phyloP scores from a whole-genome alignment of 305 asterid species.

The Fraxinus platypoda region DNA sequence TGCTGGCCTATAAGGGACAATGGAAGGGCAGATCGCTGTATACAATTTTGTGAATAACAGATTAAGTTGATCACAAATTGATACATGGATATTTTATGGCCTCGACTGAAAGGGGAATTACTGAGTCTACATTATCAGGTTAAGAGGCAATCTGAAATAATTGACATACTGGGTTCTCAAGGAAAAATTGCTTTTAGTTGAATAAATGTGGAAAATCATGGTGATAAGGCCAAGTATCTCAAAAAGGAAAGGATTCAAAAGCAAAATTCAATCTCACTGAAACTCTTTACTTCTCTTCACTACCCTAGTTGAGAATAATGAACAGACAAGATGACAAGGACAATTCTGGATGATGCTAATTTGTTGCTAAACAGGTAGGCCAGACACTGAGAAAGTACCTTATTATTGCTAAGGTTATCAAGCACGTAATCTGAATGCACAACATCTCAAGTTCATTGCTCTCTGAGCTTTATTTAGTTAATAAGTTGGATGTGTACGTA shows the following conservation, averaged over 20 bases:
- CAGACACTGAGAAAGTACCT: too few relatives aligned
- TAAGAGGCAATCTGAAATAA: neutral
- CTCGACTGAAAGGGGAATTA: neutral
- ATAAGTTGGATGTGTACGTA: too few relatives aligned
- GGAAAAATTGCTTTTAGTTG: neutral
- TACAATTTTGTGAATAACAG: neutral
- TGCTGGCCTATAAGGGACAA: neutral
- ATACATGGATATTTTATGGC: neutral
- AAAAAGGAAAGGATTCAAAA: neutral
- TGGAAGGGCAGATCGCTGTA: neutral
- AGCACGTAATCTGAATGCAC: too few relatives aligned
- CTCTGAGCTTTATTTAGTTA: too few relatives aligned
- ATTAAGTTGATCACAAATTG: neutral
- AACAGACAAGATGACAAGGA: too few relatives aligned
- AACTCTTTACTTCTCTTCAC: too few relatives aligned
- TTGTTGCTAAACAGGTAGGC: too few relatives aligned
- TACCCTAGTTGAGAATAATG: too few relatives aligned
- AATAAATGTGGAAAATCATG: neutral
- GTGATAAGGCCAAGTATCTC: neutral
- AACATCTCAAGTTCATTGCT: too few relatives aligned
- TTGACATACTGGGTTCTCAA: neutral
- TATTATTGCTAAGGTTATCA: too few relatives aligned
- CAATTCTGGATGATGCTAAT: too few relatives aligned
- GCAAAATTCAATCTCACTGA: too few relatives aligned
- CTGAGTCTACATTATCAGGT: neutral